Conservation (phyloP, 2,329 filamentous ascomycete species). For the Lachnellula willkommii region DNA sequence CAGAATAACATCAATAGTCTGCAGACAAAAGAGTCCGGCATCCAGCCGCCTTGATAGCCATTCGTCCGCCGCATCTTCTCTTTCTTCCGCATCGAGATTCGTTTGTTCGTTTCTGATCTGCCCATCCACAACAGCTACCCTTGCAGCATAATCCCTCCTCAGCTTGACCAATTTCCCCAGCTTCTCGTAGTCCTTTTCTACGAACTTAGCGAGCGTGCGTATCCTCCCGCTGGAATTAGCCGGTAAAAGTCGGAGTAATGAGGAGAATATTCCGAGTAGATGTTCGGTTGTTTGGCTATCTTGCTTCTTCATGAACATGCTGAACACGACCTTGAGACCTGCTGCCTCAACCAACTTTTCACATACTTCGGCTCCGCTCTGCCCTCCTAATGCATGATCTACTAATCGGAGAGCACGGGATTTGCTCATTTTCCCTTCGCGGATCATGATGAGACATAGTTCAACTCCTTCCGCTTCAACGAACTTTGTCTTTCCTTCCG, state of each 20-base stretch:
- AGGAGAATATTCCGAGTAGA: constrained; percentile 77
- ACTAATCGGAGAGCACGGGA: constrained; percentile 71
- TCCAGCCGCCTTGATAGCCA: constrained; percentile 74
- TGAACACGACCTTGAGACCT: constrained; percentile 79
- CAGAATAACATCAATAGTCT: constrained; percentile 77
- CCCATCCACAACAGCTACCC: constrained; percentile 57
- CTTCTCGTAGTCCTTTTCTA: constrained; percentile 92
- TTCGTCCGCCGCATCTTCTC: constrained; percentile 58
- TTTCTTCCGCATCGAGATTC: constrained; percentile 50
- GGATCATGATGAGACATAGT: constrained; percentile 84
- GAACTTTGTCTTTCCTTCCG: constrained; percentile 71
- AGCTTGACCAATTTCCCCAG: constrained; percentile 65
- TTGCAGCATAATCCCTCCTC: constrained; percentile 62
- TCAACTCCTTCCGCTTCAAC: constrained; percentile 89
- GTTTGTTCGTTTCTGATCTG: constrained; percentile 55
- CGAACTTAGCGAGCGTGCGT: constrained; percentile 84
- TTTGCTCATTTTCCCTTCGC: constrained; percentile 81
- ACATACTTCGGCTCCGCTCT: constrained; percentile 57
- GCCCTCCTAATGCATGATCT: constrained; percentile 70
- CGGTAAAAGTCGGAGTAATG: constrained; percentile 73
- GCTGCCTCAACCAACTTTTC: constrained; percentile 73
- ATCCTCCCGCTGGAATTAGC: constrained; percentile 74
- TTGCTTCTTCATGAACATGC: constrained; percentile 79
- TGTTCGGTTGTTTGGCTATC: constrained; percentile 68
- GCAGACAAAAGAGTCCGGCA: constrained; percentile 76